Evolutionary conservation across 2,329 filamentous ascomycete genomes (phyloP).

Genomic region (Ceratocystis lukuohia): DNA sequence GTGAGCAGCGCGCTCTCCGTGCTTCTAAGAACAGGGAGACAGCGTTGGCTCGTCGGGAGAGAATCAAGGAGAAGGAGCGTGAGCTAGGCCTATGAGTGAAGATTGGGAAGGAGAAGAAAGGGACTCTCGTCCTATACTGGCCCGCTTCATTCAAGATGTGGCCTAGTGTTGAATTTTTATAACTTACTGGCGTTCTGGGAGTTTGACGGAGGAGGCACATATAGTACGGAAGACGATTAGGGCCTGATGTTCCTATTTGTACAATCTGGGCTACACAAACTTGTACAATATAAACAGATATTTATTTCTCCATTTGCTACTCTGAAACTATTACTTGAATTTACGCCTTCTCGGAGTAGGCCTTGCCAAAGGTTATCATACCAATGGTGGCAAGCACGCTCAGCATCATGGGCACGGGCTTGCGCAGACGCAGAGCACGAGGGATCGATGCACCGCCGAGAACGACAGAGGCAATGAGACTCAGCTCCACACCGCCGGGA

Average conservation of each 20-base stretch:
- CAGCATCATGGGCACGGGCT: conserved; percentile 71
- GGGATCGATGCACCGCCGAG: conserved; percentile 76
- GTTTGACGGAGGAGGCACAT: neutral
- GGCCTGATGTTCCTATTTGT: neutral
- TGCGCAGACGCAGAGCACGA: conserved; percentile 66
- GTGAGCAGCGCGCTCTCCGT: conserved; percentile 63
- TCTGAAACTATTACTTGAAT: neutral
- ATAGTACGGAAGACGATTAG: neutral
- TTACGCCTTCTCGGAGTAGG: conserved; percentile 37
- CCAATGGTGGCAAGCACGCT: conserved; percentile 70
- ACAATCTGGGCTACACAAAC: neutral
- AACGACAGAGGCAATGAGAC: conserved; percentile 75
- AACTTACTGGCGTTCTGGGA: conserved; percentile 12
- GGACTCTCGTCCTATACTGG: neutral
- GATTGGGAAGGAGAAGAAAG: neutral
- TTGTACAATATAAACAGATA: conserved; percentile 9
- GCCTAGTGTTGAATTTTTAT: neutral
- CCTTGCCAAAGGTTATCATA: conserved; percentile 64
- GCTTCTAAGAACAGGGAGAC: conserved; percentile 59
- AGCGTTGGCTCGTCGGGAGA: conserved; percentile 55
- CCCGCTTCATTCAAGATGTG: too few relatives aligned
- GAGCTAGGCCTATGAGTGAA: conserved; percentile 28
- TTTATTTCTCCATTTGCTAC: neutral
- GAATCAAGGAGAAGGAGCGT: conserved; percentile 61
- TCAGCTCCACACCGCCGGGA: conserved; percentile 74